Evolutionary conservation across 441 rosid species (phyloP), one percentile per base, ranked within the genome.

Genomic region (Croton setiger): DNA sequence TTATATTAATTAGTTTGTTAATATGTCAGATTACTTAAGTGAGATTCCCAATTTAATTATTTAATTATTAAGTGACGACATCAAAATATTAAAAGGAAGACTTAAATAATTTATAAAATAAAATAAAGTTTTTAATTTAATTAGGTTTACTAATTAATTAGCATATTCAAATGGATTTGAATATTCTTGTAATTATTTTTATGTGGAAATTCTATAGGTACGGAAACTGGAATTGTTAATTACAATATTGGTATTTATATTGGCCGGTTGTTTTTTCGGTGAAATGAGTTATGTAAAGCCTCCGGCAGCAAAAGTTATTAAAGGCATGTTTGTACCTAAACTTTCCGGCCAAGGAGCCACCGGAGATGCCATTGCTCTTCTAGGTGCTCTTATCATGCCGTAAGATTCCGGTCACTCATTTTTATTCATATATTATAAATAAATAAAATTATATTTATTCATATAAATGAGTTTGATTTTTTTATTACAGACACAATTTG

Each of bases 301-400:
- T 41, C 86, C 93, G 0, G 86, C 88, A 0, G 33, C 62, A 0
- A 87, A 60, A 7, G 90, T 88, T 31, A 47, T 88, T 6, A 75
- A 80, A 73, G 96, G 93, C 75, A 81, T 90, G 86, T 88, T 88
- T 39, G 39, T 83, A 9, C 91, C 96, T 1, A 85, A 74, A 66
- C 93, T 90, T 27, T 48, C 51, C 0, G 91, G 86, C 64, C 77
- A 78, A 2, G 82, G 83, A 1, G 87, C 90, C 79, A 86, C 85
- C 1, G 88, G 76, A 3, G 84, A 79, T 21, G 86, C 93, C 69
- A 86, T 90, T 18, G 88, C 96, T 74, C 82, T 90, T 1, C 71
- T 90, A 31, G 93, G 96, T 2, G 88, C 93, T 45, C 87, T 90
- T 3, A 43, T 90, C 74, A 88, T 86, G 93, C 91, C 93, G 93